phyloP scores from a whole-genome alignment of 495 filamentous ascomycete species.

The Venustampulla echinocandica region DNA sequence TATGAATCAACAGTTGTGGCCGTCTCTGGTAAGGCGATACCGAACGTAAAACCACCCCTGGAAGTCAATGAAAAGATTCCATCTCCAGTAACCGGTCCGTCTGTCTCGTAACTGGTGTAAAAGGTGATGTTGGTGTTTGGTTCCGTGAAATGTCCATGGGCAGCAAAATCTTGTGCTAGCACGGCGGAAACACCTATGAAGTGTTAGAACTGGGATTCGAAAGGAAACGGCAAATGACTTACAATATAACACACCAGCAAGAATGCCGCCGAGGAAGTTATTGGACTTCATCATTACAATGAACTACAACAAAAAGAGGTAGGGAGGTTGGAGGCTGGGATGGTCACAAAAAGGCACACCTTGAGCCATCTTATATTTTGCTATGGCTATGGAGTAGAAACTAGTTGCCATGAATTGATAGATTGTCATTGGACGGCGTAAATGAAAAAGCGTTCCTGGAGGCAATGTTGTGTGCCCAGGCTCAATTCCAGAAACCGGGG shows the following conservation, averaged over 20 bases:
- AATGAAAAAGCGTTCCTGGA: slow-evolving; percentile 3
- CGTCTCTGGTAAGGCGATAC: slow-evolving; percentile 45
- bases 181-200: slow-evolving; percentile 9
- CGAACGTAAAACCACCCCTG: slow-evolving; percentile 39
- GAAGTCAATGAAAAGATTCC: slow-evolving; percentile 5
- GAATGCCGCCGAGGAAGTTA: slow-evolving; percentile 13
- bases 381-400: not conserved
- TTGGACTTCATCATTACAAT: slow-evolving; percentile 16
- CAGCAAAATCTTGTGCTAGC: slow-evolving; percentile 17
- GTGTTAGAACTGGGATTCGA: not conserved
- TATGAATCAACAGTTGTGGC: slow-evolving; percentile 40
- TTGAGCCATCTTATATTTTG: slow-evolving; percentile 12
- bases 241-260: slow-evolving; percentile 13
- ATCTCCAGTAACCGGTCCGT: slow-evolving; percentile 10
- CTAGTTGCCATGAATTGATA: not conserved
- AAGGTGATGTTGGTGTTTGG: slow-evolving; percentile 20
- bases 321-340: not conserved
- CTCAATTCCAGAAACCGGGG: slow-evolving; percentile 1
- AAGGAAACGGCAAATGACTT: not conserved
- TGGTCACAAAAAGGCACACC: not conserved
- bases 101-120: slow-evolving; percentile 15
- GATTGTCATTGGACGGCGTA: slow-evolving; percentile 5
- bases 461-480: not conserved
- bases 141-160: slow-evolving; percentile 18
- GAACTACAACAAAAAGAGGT: slow-evolving; percentile 8